Evolutionary conservation across 345 rosid species (phyloP), one percentile per base, ranked within the genome.

Genomic region (Eucalyptus sp.): DNA sequence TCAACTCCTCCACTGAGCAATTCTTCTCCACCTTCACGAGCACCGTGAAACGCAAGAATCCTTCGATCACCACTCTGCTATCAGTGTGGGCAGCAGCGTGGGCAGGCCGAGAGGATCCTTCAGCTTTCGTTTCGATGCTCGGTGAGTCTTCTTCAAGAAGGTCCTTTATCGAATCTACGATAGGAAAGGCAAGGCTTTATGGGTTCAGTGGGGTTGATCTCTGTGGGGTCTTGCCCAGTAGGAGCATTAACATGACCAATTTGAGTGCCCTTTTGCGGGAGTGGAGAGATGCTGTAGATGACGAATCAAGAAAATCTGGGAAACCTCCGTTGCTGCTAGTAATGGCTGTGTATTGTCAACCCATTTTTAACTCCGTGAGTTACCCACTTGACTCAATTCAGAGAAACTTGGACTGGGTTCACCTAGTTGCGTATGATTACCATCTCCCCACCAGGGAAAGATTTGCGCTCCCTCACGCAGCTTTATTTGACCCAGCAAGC

Each of bases 131-230:
- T 50, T 48, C 86, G 84, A 88, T 88, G 86, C 86, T 90, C 14
- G 88, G 88, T 14, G 50, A 89, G 7, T 89, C 92, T 48, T 81
- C 92, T 41, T 51, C 41, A 52, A 68, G 92, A 66, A 89, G 80
- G n/a, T 76, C 88, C 27, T 90, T 93, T 86, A 87, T 93, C n/a
- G 87, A 91, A 20, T 90, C 92, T 24, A 90, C 94, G 0, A 91
- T 93, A 17, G 84, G 56, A 87, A 66, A 89, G 46, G 90, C 92
- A n/a, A 90, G 93, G 89, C 48, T 33, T 43, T 89, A 91, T 43
- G 92, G 90, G 25, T 90, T 91, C 71, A n/a, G 87, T 31, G 92
- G 93, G 29, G 8, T 92, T 43, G 92, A 92, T 54, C 80, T 91
- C n/a, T 86, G 16, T 49, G 90, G 92, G 90, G 9, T 91, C 49